Evolutionary conservation across 2,329 filamentous ascomycete species (phyloP).

Genomic region (Magnaporthiopsis rhizophila): DNA sequence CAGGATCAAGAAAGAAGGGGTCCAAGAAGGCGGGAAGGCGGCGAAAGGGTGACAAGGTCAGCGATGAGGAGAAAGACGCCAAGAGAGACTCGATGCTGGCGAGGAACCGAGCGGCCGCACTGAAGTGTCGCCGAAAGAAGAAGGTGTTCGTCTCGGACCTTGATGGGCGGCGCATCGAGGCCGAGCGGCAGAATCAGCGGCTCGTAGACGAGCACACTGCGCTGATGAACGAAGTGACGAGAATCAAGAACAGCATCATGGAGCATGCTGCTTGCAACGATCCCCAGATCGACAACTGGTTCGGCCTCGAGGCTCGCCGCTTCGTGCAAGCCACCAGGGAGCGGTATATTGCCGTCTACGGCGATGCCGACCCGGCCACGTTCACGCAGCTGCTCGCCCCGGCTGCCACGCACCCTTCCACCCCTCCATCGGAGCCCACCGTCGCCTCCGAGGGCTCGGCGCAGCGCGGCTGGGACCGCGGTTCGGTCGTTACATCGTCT

Average conservation of each 20-base stretch:
- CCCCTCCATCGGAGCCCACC: slow-evolving; percentile 5
- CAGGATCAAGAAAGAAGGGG: not conserved
- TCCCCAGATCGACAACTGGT: slow-evolving; percentile 43
- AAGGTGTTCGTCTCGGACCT: slow-evolving; percentile 45
- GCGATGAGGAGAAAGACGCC: slow-evolving; percentile 21
- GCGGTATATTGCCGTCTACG: slow-evolving; percentile 9
- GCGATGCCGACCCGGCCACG: not conserved
- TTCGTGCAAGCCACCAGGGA: slow-evolving; percentile 28
- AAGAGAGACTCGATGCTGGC: slow-evolving; percentile 55
- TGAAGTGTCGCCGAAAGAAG: slow-evolving; percentile 65
- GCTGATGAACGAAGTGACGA: slow-evolving; percentile 35
- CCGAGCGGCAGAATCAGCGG: slow-evolving; percentile 35
- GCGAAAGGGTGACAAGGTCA: not conserved
- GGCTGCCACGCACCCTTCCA: not conserved
- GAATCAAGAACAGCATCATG: slow-evolving; percentile 44
- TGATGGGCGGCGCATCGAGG: slow-evolving; percentile 33
- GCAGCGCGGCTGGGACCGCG: slow-evolving; percentile 11
- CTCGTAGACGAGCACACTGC: slow-evolving; percentile 35
- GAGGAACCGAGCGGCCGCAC: slow-evolving; percentile 64
- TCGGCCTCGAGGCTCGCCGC: slow-evolving; percentile 41
- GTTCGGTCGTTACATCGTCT: slow-evolving; percentile 10
- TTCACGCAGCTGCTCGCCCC: slow-evolving; percentile 3
- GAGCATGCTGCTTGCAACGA: slow-evolving; percentile 44
- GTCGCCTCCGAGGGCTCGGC: slow-evolving; percentile 11
- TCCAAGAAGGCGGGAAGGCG: not conserved